Conservation (phyloP, 129 eudicot genomes). For the Flaveria brownii region DNA sequence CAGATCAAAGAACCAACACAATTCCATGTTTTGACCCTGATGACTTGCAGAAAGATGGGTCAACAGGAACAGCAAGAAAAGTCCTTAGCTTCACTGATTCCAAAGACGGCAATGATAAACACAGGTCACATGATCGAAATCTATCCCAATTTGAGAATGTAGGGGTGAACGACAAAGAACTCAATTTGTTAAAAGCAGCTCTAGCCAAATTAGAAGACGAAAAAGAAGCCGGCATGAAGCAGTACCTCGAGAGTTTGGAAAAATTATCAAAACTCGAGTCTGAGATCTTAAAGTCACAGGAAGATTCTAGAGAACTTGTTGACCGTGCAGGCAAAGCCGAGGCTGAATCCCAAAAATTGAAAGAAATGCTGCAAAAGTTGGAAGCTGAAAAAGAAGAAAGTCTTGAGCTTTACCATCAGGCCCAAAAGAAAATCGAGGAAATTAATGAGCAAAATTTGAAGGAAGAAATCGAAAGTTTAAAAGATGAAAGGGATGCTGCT, state of each 20-base stretch:
- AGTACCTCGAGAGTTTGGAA: constrained; percentile 16
- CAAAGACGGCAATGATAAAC: constrained; percentile 29
- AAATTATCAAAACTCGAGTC: constrained; percentile 16
- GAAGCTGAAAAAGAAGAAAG: constrained; percentile 72
- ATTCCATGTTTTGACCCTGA: constrained; percentile 27
- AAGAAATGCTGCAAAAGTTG: constrained; percentile 22
- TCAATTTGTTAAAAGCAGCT: constrained; percentile 46
- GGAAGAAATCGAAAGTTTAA: constrained; percentile 43
- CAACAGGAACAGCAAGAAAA: constrained; percentile 51
- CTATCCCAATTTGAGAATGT: constrained; percentile 30
- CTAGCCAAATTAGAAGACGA: constrained; percentile 39
- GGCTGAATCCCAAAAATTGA: neutral
- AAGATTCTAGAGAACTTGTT: constrained; percentile 13
- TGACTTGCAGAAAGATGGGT: constrained; percentile 44
- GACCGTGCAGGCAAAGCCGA: constrained; percentile 9
- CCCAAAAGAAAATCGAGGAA: constrained; percentile 40
- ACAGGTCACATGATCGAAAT: neutral
- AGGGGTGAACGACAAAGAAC: constrained; percentile 34
- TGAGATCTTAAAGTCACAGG: constrained; percentile 10
- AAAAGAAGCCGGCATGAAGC: constrained; percentile 6
- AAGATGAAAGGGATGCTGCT: constrained; percentile 53
- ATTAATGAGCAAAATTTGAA: constrained; percentile 50
- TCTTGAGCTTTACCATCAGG: constrained; percentile 51
- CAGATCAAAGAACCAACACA: constrained; percentile 39
- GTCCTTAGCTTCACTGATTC: constrained; percentile 53